These are phyloP conservation scores for Botrytis galanthina DNA, from an alignment of 2,329 filamentous ascomycete genomes.

Conservation along the genomic window DNA sequence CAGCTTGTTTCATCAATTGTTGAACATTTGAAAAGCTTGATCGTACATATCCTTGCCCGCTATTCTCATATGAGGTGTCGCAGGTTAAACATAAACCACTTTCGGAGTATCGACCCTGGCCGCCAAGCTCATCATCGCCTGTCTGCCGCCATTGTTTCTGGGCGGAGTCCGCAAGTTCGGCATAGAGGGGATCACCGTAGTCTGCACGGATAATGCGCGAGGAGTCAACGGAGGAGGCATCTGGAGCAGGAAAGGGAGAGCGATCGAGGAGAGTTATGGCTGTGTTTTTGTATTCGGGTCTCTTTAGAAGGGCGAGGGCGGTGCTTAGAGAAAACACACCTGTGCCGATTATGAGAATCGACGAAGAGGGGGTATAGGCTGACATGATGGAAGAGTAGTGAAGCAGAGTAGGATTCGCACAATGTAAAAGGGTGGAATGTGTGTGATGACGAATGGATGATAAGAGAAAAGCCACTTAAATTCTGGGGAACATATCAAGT, in stretches of 20 bases:
- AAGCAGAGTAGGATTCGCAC: not conserved
- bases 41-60: conserved; percentile 52
- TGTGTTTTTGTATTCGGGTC: conserved; percentile 51
- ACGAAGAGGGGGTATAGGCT: conserved; percentile 39
- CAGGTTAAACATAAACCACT: conserved; percentile 65
- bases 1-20: conserved; percentile 37
- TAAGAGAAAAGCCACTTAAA: not conserved
- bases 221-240: conserved; percentile 60
- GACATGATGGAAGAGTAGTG: conserved; percentile 1
- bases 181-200: conserved; percentile 78
- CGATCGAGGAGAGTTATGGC: conserved; percentile 61
- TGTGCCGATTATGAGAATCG: conserved; percentile 65
- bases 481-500: not conserved
- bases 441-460: not conserved
- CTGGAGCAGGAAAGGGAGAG: conserved; percentile 55
- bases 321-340: conserved; percentile 60
- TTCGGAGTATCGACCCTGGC: conserved; percentile 67
- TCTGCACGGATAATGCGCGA: conserved; percentile 68
- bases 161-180: conserved; percentile 68
- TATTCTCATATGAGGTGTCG: conserved; percentile 41
- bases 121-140: conserved; percentile 51
- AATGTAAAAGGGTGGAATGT: not conserved
- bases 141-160: conserved; percentile 66
- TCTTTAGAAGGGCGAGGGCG: conserved; percentile 66
- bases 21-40: conserved; percentile 61